These are phyloP conservation scores for Monascus purpureus DNA, from an alignment of 495 filamentous ascomycete species.

Conservation along the genomic window DNA sequence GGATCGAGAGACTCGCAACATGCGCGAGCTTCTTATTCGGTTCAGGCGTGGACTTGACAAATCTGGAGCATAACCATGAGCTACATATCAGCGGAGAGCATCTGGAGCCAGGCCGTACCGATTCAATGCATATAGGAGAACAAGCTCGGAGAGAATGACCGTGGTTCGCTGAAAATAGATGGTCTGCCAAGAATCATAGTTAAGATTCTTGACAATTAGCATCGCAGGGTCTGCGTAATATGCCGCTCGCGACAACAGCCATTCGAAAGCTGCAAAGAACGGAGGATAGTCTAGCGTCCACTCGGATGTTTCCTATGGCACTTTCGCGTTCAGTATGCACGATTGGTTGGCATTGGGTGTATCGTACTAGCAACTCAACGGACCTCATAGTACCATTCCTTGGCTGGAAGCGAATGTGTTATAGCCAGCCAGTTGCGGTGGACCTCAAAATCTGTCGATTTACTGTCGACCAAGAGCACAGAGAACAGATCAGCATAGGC, in stretches of 20 bases:
- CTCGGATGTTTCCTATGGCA: constrained; percentile 68
- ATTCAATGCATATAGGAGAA: constrained; percentile 73
- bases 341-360: background rate
- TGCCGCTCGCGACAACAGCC: constrained; percentile 73
- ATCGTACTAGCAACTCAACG: constrained; percentile 1
- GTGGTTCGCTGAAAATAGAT: constrained; percentile 83
- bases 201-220: constrained; percentile 66
- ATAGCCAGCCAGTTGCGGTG: constrained; percentile 97
- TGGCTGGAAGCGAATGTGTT: constrained; percentile 71
- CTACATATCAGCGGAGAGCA: no score
- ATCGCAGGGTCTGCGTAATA: constrained; percentile 64
- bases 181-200: constrained; percentile 81
- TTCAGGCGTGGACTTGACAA: constrained; percentile 50
- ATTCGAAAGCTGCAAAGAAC: constrained; percentile 96
- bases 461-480: constrained; percentile 50
- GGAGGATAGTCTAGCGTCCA: constrained; percentile 99
- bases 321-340: background rate
- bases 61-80: constrained; percentile 36
- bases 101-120: no score
- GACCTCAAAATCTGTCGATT: constrained; percentile 98
- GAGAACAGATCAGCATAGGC: background rate
- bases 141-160: constrained; percentile 75
- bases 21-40: constrained; percentile 64
- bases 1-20: constrained; percentile 73
- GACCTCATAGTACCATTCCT: constrained; percentile 91